Percentiles rank a stretch among this genome's conserved stretches.
phyloP scores from a whole-genome alignment of 768 basidiomycete species.

The Leccinum olivaceopallidum region DNA sequence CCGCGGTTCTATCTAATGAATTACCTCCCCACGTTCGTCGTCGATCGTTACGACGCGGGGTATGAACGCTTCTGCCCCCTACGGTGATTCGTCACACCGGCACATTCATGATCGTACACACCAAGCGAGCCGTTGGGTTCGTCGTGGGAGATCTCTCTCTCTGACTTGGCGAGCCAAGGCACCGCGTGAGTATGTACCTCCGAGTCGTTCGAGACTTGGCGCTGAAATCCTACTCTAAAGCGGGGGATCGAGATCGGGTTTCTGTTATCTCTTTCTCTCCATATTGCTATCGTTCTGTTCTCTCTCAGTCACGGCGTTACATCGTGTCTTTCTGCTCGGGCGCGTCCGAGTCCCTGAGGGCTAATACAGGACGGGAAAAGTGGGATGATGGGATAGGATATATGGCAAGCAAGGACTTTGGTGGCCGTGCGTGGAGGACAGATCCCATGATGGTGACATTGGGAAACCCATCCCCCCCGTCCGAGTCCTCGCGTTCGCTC shows the following conservation, averaged over 20 bases:
- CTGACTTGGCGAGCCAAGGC: not conserved
- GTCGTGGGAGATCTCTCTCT: not conserved
- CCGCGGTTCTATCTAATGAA: not conserved
- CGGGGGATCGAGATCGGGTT: not conserved
- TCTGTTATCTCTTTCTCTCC: not conserved
- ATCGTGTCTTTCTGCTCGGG: not conserved
- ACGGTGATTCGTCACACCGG: not conserved
- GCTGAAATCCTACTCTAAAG: not conserved
- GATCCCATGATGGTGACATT: not conserved
- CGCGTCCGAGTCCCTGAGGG: not conserved
- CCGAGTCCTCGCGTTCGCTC: no score
- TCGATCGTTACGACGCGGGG: not conserved
- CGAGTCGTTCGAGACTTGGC: not conserved
- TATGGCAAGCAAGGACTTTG: not conserved
- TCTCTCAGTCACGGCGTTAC: not conserved
- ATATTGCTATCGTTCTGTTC: not conserved
- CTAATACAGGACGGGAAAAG: not conserved
- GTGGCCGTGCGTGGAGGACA: not conserved
- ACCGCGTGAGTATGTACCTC: not conserved
- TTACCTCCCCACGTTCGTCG: not conserved
- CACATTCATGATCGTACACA: not conserved
- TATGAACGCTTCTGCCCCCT: not conserved
- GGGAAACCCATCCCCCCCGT: not conserved
- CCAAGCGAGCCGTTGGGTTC: not conserved
- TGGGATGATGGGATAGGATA: not conserved